phyloP scores from a whole-genome alignment of 1,284 basidiomycete species.

The Neolentinus lepideus region DNA sequence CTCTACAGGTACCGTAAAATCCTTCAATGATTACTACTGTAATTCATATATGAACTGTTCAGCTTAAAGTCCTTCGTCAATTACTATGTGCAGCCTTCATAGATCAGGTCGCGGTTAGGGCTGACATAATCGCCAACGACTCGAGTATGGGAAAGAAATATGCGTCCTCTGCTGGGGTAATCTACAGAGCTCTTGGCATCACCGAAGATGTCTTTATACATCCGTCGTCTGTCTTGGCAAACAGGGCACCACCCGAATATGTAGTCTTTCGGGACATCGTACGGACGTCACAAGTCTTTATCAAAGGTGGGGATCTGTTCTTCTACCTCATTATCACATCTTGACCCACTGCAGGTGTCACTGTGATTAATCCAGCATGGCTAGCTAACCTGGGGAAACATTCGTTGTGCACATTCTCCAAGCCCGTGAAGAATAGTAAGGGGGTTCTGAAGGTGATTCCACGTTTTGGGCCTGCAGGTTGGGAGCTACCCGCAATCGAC shows the following conservation, averaged over 20 bases:
- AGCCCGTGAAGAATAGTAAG: constrained; percentile 67
- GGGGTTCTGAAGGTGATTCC: constrained; percentile 70
- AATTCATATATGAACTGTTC: constrained; percentile 2
- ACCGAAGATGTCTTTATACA: constrained; percentile 91
- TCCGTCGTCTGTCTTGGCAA: constrained; percentile 77
- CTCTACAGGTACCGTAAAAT: constrained; percentile 56
- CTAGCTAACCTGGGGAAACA: constrained; percentile 73
- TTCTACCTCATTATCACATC: constrained; percentile 6
- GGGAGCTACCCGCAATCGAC: constrained; percentile 80
- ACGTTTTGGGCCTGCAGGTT: constrained; percentile 74
- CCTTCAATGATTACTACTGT: neutral
- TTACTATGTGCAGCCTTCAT: constrained; percentile 88
- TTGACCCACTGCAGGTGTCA: constrained; percentile 48
- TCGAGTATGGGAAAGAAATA: constrained; percentile 59
- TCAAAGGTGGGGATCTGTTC: constrained; percentile 64
- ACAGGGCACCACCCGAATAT: constrained; percentile 76
- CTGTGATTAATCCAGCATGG: constrained; percentile 88
- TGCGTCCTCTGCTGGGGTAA: constrained; percentile 71
- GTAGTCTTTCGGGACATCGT: constrained; percentile 82
- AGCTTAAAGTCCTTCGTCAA: constrained; percentile 91
- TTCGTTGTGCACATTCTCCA: constrained; percentile 83
- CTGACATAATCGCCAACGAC: constrained; percentile 67
- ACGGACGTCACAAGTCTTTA: constrained; percentile 66
- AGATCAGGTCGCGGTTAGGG: constrained; percentile 92
- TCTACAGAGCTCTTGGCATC: constrained; percentile 83